Percentiles rank a stretch among this genome's conserved stretches.
Conservation (phyloP, 805 yeast genomes). For the Blastobotrys chiropterorum region DNA sequence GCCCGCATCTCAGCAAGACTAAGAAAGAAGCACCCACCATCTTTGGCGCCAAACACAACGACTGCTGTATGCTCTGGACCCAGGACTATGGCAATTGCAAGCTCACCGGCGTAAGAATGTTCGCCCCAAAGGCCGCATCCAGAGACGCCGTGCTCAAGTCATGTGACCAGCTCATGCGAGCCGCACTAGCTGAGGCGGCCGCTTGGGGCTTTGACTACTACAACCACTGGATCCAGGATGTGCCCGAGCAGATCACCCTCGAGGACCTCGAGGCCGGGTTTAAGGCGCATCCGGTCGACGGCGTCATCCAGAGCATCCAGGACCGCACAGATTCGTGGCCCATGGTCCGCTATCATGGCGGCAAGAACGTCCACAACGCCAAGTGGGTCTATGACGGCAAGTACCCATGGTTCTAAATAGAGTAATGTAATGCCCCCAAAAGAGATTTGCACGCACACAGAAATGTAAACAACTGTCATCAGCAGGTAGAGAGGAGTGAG, state of each 20-base stretch:
- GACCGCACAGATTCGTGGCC: constrained; percentile 32
- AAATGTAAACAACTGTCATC: too few relatives aligned
- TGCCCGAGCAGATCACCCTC: constrained; percentile 31
- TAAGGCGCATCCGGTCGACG: background rate
- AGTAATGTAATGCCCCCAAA: too few relatives aligned
- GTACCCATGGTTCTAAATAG: constrained; percentile 43
- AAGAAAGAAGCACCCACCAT: constrained; percentile 14
- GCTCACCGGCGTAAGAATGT: constrained; percentile 19
- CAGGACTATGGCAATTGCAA: constrained; percentile 21
- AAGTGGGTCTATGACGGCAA: constrained; percentile 42
- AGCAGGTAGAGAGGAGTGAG: too few relatives aligned
- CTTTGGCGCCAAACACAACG: constrained; percentile 22
- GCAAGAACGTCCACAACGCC: constrained; percentile 19
- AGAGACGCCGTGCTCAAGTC: constrained; percentile 26
- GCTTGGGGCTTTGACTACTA: constrained; percentile 25
- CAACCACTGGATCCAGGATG: constrained; percentile 38
- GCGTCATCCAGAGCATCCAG: constrained; percentile 1
- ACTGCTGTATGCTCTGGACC: constrained; percentile 25
- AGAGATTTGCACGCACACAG: too few relatives aligned
- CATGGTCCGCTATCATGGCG: constrained; percentile 30
- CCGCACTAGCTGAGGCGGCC: constrained; percentile 30
- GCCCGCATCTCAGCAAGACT: constrained; percentile 11
- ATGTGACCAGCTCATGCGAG: constrained; percentile 25
- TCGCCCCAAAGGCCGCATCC: constrained; percentile 10
- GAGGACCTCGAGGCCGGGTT: constrained; percentile 16